Base-by-base conservation (phyloP, 305 asterid genomes). In the Solanum hybrid region DNA sequence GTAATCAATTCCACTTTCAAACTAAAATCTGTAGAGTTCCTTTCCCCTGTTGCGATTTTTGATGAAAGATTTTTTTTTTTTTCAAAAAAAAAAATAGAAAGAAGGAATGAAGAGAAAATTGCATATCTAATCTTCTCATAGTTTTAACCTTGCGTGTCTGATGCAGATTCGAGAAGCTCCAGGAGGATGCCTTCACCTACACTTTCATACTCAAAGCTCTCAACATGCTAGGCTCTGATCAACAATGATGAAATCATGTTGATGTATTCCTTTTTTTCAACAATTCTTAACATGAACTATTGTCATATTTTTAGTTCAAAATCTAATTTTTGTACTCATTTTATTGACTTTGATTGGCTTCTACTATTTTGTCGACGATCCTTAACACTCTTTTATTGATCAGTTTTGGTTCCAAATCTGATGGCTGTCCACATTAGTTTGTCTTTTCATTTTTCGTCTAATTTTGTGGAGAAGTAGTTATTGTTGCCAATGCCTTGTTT, bases 161-260 rank as follows among this genome's bases (percentile, higher is more conserved):
- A 79, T 91, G 92, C 95, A 97, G 99, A 94, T 97, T 96, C 27
- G 98, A 96, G 76, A 96, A 93, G 93, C 98, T 97, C 90, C 95
- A 92, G 94, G 98, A 96, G 93, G 99, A 96, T 89, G 99, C 99
- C 81, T 96, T 97, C 91, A 94, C 93, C 22, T 94, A 88, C 91
- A 90, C 98, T 36, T 97, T 96, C 92, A 90, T 96, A 29, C 71
- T 97, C 92, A 96, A 95, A 93, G 94, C 98, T 42, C 91, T 96
- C 37, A 88, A 94, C 91, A 92, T 95, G 98, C 75, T 84, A 31
- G 75, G 40, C 29, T 46, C 42, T 84, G 42, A 51, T 51, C 75
- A 46, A 22, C 42, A 51, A 31, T 51, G 75, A 84, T 31, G 75
- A 84, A 37, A 51, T 84, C 22, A 10, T 84, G 75, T 46, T 27